These are phyloP conservation scores for Zygoascus tannicola DNA, from an alignment of 805 yeast genomes.

Conservation along the genomic window DNA sequence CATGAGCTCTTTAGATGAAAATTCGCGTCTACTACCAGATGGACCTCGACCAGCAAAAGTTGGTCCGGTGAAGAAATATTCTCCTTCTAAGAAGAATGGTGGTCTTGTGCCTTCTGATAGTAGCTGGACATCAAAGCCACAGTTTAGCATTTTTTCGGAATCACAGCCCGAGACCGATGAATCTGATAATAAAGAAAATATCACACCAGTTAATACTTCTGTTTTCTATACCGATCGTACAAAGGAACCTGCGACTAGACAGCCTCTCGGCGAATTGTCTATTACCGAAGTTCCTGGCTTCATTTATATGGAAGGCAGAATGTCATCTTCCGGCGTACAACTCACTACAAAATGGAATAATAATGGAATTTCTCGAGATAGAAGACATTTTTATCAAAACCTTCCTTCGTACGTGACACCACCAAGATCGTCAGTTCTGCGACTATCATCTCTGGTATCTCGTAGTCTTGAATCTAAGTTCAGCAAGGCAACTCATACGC, in stretches of 20 bases:
- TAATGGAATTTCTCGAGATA: background rate
- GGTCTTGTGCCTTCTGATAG: background rate
- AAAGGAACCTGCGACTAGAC: background rate
- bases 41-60: no score
- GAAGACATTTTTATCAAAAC: conserved; percentile 20
- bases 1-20: background rate
- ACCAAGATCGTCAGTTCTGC: conserved; percentile 1
- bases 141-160: background rate
- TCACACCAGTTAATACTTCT: background rate
- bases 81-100: background rate
- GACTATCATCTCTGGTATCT: background rate
- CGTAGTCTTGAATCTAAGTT: background rate
- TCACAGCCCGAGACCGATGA: background rate
- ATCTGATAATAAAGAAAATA: background rate
- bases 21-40: background rate
- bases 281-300: conserved; percentile 2
- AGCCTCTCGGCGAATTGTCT: conserved; percentile 3
- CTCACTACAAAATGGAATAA: conserved; percentile 2
- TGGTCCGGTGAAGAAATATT: no score
- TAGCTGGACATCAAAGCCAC: background rate
- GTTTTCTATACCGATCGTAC: background rate
- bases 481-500: background rate
- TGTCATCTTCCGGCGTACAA: background rate
- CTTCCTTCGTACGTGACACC: conserved; percentile 14
- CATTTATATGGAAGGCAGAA: background rate